Percentiles rank a stretch among this genome's conserved stretches.
These are phyloP conservation scores for Cyanidioschyzon merolae DNA, from an alignment of 23 red algal species.

Conservation along the genomic window DNA sequence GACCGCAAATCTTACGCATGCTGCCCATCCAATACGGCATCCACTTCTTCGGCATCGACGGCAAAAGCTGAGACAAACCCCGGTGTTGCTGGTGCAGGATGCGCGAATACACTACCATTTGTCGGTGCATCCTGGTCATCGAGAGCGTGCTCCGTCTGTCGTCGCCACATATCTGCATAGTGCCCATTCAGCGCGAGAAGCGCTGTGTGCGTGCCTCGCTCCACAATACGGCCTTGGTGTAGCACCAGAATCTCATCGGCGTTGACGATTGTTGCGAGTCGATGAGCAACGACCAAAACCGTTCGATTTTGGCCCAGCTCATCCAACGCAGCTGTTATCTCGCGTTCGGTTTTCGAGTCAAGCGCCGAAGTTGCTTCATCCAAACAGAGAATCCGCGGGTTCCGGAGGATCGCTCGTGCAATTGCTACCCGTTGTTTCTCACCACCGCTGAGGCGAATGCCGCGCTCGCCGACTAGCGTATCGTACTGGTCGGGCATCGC, in stretches of 20 bases:
- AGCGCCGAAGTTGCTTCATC: constrained; percentile 91
- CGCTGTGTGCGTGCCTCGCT: constrained; percentile 53
- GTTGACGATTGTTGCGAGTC: constrained; percentile 75
- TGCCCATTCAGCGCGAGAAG: constrained; percentile 23
- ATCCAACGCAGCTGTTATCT: constrained; percentile 68
- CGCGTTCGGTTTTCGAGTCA: constrained; percentile 76
- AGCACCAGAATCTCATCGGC: constrained; percentile 83
- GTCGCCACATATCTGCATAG: constrained; percentile 27
- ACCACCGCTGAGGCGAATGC: constrained; percentile 70
- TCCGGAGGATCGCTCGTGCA: constrained; percentile 73
- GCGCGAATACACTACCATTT: background rate
- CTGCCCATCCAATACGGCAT: background rate
- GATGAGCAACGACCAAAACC: constrained; percentile 74
- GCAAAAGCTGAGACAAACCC: no score
- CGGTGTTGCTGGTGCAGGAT: background rate
- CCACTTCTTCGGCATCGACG: background rate
- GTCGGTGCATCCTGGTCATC: background rate
- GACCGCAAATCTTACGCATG: no score
- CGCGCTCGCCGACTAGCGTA: constrained; percentile 65
- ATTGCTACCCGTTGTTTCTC: constrained; percentile 90
- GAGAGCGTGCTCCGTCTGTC: constrained; percentile 16
- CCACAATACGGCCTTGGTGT: constrained; percentile 45
- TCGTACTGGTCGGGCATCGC: constrained; percentile 37
- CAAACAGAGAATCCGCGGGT: constrained; percentile 47
- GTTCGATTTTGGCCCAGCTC: constrained; percentile 60